These are phyloP conservation scores for Scheffersomyces stipitis DNA, from an alignment of 805 yeast species.

Conservation along the genomic window DNA sequence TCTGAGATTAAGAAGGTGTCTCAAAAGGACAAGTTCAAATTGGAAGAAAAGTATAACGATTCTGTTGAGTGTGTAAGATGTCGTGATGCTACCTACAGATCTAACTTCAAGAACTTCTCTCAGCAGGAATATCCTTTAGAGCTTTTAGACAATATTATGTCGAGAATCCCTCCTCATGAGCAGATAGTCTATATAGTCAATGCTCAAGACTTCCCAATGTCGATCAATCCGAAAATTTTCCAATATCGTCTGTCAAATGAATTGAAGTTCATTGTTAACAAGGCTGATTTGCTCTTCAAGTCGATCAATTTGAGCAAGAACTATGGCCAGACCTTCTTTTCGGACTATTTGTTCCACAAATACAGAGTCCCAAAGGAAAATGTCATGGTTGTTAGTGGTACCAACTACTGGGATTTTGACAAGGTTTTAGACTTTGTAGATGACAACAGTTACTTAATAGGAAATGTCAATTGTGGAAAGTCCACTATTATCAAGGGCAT, in stretches of 20 bases:
- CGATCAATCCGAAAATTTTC: conserved; percentile 40
- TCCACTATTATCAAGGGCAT: conserved; percentile 57
- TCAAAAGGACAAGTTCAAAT: not conserved
- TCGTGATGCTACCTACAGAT: conserved; percentile 48
- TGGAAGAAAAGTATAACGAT: not conserved
- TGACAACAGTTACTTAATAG: conserved; percentile 51
- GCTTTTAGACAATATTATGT: conserved; percentile 17
- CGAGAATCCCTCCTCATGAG: conserved; percentile 42
- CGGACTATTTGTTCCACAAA: conserved; percentile 32
- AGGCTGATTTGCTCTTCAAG: conserved; percentile 45
- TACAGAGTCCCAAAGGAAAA: conserved; percentile 34
- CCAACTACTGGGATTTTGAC: conserved; percentile 51
- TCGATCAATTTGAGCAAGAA: conserved; percentile 23
- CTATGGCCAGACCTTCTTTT: conserved; percentile 29
- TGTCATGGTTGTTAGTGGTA: conserved; percentile 52
- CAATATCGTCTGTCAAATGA: conserved; percentile 32
- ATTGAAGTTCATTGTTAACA: conserved; percentile 40
- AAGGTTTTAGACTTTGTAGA: conserved; percentile 38
- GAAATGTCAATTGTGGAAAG: conserved; percentile 71
- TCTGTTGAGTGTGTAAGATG: conserved; percentile 54
- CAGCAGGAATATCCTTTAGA: conserved; percentile 29
- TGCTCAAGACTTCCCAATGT: conserved; percentile 71
- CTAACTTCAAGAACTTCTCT: conserved; percentile 27
- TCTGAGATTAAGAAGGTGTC: conserved; percentile 4
- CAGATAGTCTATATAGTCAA: conserved; percentile 61